A percentile compares a stretch with the other conserved stretches of the same genome.
Evolutionary conservation across 1,284 basidiomycete species (phyloP).

Genomic region (Anthracocystis walkeri): DNA sequence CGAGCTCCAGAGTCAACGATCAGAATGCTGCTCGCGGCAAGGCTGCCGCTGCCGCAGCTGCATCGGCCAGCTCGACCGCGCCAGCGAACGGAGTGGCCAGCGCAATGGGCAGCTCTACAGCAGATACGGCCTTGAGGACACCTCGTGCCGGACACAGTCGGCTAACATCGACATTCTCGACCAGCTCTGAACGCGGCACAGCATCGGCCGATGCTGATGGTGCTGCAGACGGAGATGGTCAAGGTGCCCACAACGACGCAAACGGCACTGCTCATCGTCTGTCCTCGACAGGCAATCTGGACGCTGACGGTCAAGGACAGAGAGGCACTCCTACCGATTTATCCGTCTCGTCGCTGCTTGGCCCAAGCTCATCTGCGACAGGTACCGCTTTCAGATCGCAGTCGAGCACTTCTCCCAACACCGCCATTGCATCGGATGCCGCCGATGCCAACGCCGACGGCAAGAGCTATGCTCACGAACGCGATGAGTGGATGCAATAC

Average conservation of each 20-base stretch:
- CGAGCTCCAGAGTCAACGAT: conserved; percentile 25
- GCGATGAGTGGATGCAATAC: conserved; percentile 55
- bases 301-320: conserved; percentile 6
- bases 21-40: conserved; percentile 17
- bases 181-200: conserved; percentile 41
- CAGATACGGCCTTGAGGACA: conserved; percentile 4
- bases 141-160: conserved; percentile 13
- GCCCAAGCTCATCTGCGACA: conserved; percentile 4
- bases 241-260: neutral
- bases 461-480: conserved; percentile 26
- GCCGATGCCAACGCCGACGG: conserved; percentile 6
- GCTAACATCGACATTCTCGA: conserved; percentile 33
- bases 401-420: conserved; percentile 3
- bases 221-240: neutral
- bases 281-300: neutral
- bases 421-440: conserved; percentile 2
- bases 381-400: conserved; percentile 9
- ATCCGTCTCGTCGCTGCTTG: conserved; percentile 24
- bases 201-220: conserved; percentile 15
- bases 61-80: neutral
- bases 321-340: conserved; percentile 22
- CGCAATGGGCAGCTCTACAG: neutral
- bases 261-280: neutral
- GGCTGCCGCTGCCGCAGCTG: conserved; percentile 7
- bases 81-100: conserved; percentile 7